Base-by-base conservation (phyloP, 2,329 filamentous ascomycete genomes). In the Dichotomopilus funicola region DNA sequence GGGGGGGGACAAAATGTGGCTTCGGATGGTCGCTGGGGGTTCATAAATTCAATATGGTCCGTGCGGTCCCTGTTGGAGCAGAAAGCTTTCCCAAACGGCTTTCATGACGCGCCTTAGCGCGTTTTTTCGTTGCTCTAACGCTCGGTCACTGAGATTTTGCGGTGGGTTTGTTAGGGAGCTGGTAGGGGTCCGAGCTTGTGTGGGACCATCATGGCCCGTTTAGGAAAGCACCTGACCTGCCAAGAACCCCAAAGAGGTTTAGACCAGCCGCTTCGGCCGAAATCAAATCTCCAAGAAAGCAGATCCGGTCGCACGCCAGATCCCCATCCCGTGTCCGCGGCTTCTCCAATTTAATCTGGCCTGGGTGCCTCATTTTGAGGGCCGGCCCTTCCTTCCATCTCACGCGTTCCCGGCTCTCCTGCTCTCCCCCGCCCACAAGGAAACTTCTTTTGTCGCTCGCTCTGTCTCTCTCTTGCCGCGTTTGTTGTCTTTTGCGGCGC, bases 201-300 rank as follows among this genome's bases (percentile, higher is more conserved):
- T 27, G 19, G 19, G 19, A 27, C 19, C 19, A 27, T 31, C 6
- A 31, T 38, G 33, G 27, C 56, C 53, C 44, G 10, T 33, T 51
- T 51, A 34, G 47, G 53, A 51, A 31, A 11, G 43, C 49, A 33
- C 6, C 11, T 27, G 35, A 40, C 1, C 10, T 11, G 53, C 58
- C 54, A 60, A 56, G 51, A 49, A 37, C 51, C 57, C 59, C 46
- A 48, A 55, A 49, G 47, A 36, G 53, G 10, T 38, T 13, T 59
- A 59, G 59, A 37, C n/a, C 38, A 27, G 43, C 19, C 53, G 55
- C 55, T 44, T 51, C 54, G 43, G 51, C 58, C 59, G 57, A 59
- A 59, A 61, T 61, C 57, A 52, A 55, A 61, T 61, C 56, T 57
- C 58, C 54, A 54, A 52, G 49, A 12, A 47, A 40, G 36, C 38